Conservation (phyloP, 163 green algal genomes). For the Scenedesmus sp. region DNA sequence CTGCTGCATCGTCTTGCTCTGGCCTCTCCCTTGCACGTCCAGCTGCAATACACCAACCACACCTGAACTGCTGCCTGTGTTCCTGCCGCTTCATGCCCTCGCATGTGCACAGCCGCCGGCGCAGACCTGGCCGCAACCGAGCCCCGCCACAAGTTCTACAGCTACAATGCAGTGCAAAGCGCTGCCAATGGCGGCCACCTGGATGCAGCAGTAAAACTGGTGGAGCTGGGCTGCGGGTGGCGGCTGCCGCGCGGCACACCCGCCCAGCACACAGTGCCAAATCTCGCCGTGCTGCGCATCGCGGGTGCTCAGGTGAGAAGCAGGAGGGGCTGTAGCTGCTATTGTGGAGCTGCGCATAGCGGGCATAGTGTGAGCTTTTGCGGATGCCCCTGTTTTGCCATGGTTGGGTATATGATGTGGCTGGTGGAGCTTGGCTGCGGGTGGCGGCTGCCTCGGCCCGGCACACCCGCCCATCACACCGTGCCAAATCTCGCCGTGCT, state of each 20-base stretch:
- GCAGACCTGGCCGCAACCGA: not conserved
- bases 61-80: no score
- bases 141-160: not conserved
- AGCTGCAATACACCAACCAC: no score
- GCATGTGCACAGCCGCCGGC: not conserved
- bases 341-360: no score
- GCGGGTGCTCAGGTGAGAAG: not conserved
- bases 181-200: slow-evolving; percentile 24
- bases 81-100: no score
- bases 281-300: not conserved
- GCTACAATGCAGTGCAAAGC: slow-evolving; percentile 16
- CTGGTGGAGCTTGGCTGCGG: no score
- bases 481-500: no score
- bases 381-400: no score
- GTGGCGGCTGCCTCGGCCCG: not conserved
- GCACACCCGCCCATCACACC: not conserved
- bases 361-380: no score
- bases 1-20: no score
- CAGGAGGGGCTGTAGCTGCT: no score
- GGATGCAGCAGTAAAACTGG: not conserved
- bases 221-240: slow-evolving; percentile 9
- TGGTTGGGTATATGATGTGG: no score
- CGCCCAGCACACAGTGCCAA: not conserved
- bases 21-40: no score
- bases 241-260: not conserved